Evolutionary conservation across 176 grass and related monocot genomes (phyloP).

Genomic region (Echinochloa phyllopogon): DNA sequence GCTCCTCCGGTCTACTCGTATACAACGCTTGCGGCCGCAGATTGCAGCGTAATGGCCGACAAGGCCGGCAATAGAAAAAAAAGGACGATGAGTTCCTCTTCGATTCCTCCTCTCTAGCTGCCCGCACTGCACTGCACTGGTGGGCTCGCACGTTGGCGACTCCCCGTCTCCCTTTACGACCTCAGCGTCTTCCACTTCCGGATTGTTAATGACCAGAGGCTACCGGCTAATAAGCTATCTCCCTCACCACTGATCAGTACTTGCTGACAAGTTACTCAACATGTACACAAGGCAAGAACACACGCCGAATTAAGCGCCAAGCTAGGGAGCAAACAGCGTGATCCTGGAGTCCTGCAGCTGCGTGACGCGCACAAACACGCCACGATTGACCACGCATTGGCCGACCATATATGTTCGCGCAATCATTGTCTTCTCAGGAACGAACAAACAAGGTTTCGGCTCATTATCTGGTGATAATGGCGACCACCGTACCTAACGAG

Average conservation of each 20-base stretch:
- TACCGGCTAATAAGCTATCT: not conserved
- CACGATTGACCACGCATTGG: slow-evolving; percentile 10
- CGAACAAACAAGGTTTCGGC: slow-evolving; percentile 8
- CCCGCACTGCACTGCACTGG: not conserved
- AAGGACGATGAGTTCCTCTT: not conserved
- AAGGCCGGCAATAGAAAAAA: not conserved
- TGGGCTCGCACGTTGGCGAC: slow-evolving; percentile 37
- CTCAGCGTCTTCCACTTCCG: slow-evolving; percentile 17
- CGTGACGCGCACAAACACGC: slow-evolving; percentile 19
- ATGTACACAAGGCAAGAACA: not conserved
- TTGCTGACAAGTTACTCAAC: not conserved
- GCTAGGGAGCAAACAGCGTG: not conserved
- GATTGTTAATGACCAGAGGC: slow-evolving; percentile 31
- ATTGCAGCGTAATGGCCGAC: slow-evolving; percentile 48
- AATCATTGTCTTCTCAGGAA: slow-evolving; percentile 37
- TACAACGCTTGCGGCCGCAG: not conserved
- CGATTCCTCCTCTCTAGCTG: not conserved
- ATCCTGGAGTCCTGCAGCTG: slow-evolving; percentile 24
- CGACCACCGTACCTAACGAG: slow-evolving; percentile 28
- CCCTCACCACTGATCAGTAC: not conserved
- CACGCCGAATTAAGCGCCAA: not conserved
- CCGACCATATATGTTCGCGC: slow-evolving; percentile 1
- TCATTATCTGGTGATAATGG: not conserved
- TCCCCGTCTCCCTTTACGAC: slow-evolving; percentile 34
- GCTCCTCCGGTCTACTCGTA: slow-evolving; percentile 17